Conservation (phyloP, 2,329 filamentous ascomycete genomes). For the Calonectria leucothoes region DNA sequence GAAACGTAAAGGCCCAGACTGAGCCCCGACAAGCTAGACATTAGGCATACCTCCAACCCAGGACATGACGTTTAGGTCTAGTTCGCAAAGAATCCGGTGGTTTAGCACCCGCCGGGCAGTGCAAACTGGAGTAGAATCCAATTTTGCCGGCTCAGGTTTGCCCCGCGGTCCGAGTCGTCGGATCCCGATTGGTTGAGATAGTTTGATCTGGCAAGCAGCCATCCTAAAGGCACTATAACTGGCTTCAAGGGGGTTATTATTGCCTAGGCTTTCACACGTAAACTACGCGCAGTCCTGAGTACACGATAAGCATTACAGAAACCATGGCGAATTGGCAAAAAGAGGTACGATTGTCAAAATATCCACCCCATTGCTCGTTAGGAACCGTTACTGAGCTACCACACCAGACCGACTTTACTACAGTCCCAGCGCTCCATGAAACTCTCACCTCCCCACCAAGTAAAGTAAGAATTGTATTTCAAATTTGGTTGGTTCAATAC, state of each 20-base stretch:
- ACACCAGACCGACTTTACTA: background rate
- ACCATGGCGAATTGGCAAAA: slow-evolving; percentile 9
- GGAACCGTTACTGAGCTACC: background rate
- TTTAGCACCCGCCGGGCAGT: background rate
- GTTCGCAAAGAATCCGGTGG: background rate
- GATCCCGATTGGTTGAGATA: background rate
- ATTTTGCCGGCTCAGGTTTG: background rate
- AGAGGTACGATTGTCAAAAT: background rate
- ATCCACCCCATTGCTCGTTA: background rate
- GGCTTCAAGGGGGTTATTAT: too few species aligned
- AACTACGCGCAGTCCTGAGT: too few species aligned
- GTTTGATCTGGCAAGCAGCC: too few species aligned
- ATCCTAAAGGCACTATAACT: background rate
- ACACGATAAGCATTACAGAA: background rate
- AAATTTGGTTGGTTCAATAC: background rate
- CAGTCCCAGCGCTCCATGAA: background rate
- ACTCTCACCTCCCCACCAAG: background rate
- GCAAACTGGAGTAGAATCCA: background rate
- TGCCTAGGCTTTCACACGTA: background rate
- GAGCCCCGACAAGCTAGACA: background rate
- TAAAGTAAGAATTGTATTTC: background rate
- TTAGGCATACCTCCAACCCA: background rate
- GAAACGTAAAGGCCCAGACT: background rate
- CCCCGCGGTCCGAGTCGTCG: background rate
- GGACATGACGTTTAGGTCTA: background rate